Evolutionary conservation across 352 stramenopile genomes (phyloP).

Genomic region (Pythium monospermum): DNA sequence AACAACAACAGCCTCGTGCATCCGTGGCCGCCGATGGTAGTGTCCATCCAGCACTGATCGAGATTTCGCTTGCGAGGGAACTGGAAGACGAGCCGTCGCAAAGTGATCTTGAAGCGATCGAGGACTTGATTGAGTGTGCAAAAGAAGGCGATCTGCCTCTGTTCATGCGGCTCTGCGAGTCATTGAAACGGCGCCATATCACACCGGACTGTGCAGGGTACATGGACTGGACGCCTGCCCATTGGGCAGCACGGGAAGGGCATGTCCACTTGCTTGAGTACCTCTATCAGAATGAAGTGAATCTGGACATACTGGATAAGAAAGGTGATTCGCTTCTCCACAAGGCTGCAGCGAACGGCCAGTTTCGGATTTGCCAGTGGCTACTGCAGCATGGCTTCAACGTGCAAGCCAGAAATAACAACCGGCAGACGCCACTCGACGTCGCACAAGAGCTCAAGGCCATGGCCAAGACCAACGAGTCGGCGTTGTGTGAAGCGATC

Average conservation of each 20-base stretch:
- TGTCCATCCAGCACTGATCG: conserved; percentile 30
- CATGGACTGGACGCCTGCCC: conserved; percentile 70
- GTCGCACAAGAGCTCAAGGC: conserved; percentile 45
- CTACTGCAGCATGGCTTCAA: conserved; percentile 64
- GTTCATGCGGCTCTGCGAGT: conserved; percentile 44
- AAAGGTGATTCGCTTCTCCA: conserved; percentile 70
- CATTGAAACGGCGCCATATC: conserved; percentile 34
- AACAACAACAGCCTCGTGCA: not conserved
- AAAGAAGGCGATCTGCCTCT: conserved; percentile 49
- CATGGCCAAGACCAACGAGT: conserved; percentile 28
- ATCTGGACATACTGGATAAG: conserved; percentile 56
- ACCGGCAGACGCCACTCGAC: conserved; percentile 54
- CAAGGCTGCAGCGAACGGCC: conserved; percentile 71
- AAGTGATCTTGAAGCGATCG: conserved; percentile 41
- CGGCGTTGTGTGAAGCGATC: conserved; percentile 49
- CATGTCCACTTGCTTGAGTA: conserved; percentile 65
- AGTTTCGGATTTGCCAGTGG: conserved; percentile 60
- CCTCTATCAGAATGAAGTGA: conserved; percentile 37
- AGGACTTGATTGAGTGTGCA: conserved; percentile 56
- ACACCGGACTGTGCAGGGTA: conserved; percentile 49
- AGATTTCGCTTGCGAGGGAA: conserved; percentile 46
- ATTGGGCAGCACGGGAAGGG: conserved; percentile 67
- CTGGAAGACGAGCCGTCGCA: conserved; percentile 6
- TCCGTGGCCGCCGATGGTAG: not conserved
- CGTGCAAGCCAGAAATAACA: conserved; percentile 60